Conservation (phyloP, 139 green algal species). For the Penium margaritaceum region DNA sequence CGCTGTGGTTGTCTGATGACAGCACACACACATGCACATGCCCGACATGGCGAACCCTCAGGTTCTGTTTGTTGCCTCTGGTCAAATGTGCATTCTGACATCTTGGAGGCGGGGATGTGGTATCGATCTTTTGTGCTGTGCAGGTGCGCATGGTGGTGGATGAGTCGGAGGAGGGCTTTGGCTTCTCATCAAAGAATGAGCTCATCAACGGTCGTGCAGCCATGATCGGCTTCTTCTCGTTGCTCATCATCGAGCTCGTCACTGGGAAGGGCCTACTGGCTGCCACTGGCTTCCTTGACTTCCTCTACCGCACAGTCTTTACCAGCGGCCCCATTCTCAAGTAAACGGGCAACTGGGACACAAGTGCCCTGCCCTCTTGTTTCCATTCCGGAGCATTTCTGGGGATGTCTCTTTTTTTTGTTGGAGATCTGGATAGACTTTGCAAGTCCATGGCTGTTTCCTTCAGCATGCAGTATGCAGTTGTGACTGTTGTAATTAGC, state of each 20-base stretch:
- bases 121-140: slow-evolving; percentile 11
- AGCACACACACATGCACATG: neutral
- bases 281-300: slow-evolving; percentile 21
- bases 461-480: too few relatives aligned
- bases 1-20: too few relatives aligned
- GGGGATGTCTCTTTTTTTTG: too few relatives aligned
- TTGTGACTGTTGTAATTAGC: too few relatives aligned
- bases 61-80: slow-evolving; percentile 9
- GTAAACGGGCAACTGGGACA: too few relatives aligned
- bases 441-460: too few relatives aligned
- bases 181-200: slow-evolving; percentile 32
- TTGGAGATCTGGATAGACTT: too few relatives aligned
- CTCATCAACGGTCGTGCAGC: slow-evolving; percentile 25
- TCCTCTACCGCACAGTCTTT: slow-evolving; percentile 20
- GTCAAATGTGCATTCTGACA: slow-evolving; percentile 3
- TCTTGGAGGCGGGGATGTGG: too few relatives aligned
- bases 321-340: too few relatives aligned
- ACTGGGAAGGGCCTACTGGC: slow-evolving; percentile 24
- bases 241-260: slow-evolving; percentile 25
- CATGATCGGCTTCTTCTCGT: slow-evolving; percentile 18
- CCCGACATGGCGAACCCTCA: too few relatives aligned
- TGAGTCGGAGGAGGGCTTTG: slow-evolving; percentile 20
- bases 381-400: too few relatives aligned
- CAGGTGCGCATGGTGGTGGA: slow-evolving; percentile 25
- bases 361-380: too few relatives aligned